Evolutionary conservation across 257 asterid species (phyloP).

Genomic region (Fraxinus excelsior): DNA sequence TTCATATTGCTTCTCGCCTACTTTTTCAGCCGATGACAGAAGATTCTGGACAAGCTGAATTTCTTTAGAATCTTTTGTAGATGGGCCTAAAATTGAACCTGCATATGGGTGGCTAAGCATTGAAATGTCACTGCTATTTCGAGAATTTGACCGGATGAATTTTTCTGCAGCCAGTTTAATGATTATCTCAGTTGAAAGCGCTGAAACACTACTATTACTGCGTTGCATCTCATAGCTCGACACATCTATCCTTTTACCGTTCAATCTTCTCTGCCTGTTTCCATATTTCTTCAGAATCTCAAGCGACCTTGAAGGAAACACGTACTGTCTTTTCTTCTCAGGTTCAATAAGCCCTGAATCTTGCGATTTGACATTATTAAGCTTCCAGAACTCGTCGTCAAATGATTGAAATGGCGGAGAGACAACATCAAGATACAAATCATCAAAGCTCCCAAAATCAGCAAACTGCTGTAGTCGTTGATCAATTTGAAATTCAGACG

Average conservation of each 20-base stretch:
- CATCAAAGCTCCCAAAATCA: constrained; percentile 26
- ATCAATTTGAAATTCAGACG: constrained; percentile 17
- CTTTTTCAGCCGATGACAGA: constrained; percentile 27
- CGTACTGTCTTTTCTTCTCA: constrained; percentile 14
- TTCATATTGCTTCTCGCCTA: constrained; percentile 29
- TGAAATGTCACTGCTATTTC: constrained; percentile 17
- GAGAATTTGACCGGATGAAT: constrained; percentile 30
- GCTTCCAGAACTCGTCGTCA: constrained; percentile 11
- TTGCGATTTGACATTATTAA: constrained; percentile 1
- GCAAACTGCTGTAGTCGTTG: constrained; percentile 15
- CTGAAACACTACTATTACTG: not conserved
- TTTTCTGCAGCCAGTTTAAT: constrained; percentile 44
- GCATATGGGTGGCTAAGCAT: constrained; percentile 29
- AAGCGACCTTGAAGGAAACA: constrained; percentile 37
- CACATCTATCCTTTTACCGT: constrained; percentile 23
- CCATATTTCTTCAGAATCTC: constrained; percentile 48
- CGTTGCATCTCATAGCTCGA: not conserved
- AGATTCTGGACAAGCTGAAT: constrained; percentile 26
- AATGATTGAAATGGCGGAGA: constrained; percentile 23
- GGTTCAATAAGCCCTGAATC: constrained; percentile 13
- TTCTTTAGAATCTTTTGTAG: constrained; percentile 29
- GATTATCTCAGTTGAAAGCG: constrained; percentile 24
- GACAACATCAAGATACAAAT: constrained; percentile 22
- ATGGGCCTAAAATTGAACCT: constrained; percentile 22
- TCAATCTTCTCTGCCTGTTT: constrained; percentile 43